Conservation (phyloP, 1,284 basidiomycete species). For the Pyrrhoderma lamaoense region DNA sequence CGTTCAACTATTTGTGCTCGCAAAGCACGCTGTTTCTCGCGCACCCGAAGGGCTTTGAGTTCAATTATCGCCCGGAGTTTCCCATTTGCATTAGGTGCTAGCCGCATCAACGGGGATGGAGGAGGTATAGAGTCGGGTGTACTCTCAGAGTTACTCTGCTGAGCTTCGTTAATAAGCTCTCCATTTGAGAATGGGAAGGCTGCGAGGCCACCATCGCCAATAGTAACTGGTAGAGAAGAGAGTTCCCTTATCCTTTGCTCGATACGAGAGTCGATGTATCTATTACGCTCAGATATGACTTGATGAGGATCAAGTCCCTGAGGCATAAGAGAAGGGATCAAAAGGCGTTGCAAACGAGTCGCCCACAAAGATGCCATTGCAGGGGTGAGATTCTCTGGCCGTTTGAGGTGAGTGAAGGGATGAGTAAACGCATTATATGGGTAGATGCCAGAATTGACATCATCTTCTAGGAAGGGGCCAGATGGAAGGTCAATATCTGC, state of each 20-base stretch:
- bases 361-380: slow-evolving; percentile 39
- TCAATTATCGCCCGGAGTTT: slow-evolving; percentile 92
- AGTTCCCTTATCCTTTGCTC: slow-evolving; percentile 87
- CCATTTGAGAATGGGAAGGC: slow-evolving; percentile 37
- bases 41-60: slow-evolving; percentile 85
- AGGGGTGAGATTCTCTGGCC: slow-evolving; percentile 51
- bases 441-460: slow-evolving; percentile 77
- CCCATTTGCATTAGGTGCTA: slow-evolving; percentile 56
- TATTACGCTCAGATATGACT: slow-evolving; percentile 86
- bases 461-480: slow-evolving; percentile 71
- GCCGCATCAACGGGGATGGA: slow-evolving; percentile 33
- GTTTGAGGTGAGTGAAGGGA: slow-evolving; percentile 74
- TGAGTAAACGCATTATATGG: slow-evolving; percentile 94
- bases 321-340: slow-evolving; percentile 88
- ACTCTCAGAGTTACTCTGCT: slow-evolving; percentile 13
- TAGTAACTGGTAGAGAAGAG: slow-evolving; percentile 75
- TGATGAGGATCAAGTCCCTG: slow-evolving; percentile 90
- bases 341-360: slow-evolving; percentile 71
- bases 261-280: slow-evolving; percentile 86
- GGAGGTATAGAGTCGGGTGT: slow-evolving; percentile 2
- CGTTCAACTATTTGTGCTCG: slow-evolving; percentile 84
- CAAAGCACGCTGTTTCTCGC: slow-evolving; percentile 85
- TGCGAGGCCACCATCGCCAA: slow-evolving; percentile 70
- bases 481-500: slow-evolving; percentile 47
- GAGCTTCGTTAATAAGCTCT: slow-evolving; percentile 24